Evolutionary conservation across 495 filamentous ascomycete genomes (phyloP).

Genomic region (Tuber umbilicatum): DNA sequence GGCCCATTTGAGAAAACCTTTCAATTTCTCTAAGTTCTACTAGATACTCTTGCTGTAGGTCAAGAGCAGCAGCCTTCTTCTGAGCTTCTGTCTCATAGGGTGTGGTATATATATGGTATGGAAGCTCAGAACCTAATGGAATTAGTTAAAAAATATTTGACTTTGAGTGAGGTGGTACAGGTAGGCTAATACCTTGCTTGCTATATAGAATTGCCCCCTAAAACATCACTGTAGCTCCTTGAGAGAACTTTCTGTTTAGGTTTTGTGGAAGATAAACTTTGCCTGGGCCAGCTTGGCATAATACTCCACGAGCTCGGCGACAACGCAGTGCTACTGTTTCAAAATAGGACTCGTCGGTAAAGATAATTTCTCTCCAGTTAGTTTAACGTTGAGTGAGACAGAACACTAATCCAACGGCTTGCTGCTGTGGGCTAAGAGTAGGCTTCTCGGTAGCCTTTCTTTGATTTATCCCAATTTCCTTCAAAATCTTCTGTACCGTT

Average conservation of each 20-base stretch:
- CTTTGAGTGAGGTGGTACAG: no score
- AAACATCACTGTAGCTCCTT: slow-evolving; percentile 11
- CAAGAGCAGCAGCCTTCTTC: not conserved
- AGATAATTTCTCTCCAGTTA: not conserved
- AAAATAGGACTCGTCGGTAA: slow-evolving; percentile 11
- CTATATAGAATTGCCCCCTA: slow-evolving; percentile 9
- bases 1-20: not conserved
- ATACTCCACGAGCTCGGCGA: not conserved
- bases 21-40: not conserved
- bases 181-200: no score
- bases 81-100: not conserved
- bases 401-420: not conserved
- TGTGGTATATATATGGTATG: slow-evolving; percentile 2
- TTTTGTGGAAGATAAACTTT: not conserved
- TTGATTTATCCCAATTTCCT: not conserved
- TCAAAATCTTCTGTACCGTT: not conserved
- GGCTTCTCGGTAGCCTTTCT: not conserved
- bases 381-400: not conserved
- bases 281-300: not conserved
- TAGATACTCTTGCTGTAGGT: slow-evolving; percentile 7
- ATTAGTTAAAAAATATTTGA: not conserved
- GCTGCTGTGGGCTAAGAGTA: not conserved
- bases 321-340: not conserved
- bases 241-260: not conserved
- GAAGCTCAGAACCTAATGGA: not conserved